phyloP scores from a whole-genome alignment of 2,329 filamentous ascomycete genomes.

The Aspergillus clavatus region DNA sequence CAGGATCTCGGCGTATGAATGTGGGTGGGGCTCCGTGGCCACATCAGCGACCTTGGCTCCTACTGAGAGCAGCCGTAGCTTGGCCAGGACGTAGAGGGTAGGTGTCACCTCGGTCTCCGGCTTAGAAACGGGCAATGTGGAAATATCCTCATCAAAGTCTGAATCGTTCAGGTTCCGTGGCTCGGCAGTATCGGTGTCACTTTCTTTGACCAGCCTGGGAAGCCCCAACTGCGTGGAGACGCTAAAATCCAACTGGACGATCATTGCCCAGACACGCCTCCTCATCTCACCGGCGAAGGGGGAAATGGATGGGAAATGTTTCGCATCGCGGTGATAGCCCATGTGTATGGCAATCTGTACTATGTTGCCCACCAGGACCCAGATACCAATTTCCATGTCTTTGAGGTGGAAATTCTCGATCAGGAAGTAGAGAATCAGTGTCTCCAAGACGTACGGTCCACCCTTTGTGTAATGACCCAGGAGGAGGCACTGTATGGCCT shows the following conservation, averaged over 20 bases:
- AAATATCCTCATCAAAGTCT: conserved; percentile 50
- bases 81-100: conserved; percentile 16
- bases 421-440: conserved; percentile 14
- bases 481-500: conserved; percentile 20
- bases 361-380: conserved; percentile 50
- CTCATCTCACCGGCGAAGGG: conserved; percentile 54
- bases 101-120: conserved; percentile 50
- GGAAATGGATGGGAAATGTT: conserved; percentile 47
- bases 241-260: conserved; percentile 52
- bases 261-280: conserved; percentile 34
- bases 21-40: too few species aligned
- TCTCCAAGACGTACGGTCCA: conserved; percentile 22
- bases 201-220: conserved; percentile 53
- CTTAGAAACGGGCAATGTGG: conserved; percentile 48
- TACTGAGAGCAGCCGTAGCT: too few species aligned
- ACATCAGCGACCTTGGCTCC: too few species aligned
- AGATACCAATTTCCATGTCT: conserved; percentile 44
- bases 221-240: conserved; percentile 59
- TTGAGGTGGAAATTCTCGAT: conserved; percentile 18
- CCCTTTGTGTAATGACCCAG: conserved; percentile 20
- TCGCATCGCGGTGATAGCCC: conserved; percentile 54
- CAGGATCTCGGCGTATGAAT: too few species aligned
- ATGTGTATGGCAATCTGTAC: conserved; percentile 55
- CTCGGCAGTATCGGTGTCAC: conserved; percentile 53
- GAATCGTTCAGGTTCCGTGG: conserved; percentile 56